These are phyloP conservation scores for Phytopythium aichiense DNA, from an alignment of 352 stramenopile species.

Conservation along the genomic window DNA sequence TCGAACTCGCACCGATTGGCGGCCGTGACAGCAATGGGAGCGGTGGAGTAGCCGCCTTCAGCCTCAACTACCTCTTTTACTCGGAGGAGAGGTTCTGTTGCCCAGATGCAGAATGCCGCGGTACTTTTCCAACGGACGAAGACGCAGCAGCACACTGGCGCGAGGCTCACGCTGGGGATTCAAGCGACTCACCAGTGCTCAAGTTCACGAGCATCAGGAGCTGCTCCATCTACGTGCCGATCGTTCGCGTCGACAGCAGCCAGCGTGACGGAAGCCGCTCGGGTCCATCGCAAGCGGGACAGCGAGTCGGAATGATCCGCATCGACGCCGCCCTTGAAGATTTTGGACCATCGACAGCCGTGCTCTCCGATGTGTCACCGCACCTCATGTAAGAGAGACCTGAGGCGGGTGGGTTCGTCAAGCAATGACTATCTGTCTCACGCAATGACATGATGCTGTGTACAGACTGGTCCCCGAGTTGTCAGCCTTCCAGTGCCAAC, in stretches of 20 bases:
- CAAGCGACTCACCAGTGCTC: not conserved
- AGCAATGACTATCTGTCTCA: not conserved
- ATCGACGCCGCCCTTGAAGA: constrained; percentile 14
- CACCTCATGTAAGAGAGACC: not conserved
- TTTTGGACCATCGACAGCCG: not conserved
- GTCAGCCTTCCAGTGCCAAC: no score
- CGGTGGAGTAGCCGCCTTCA: constrained; percentile 40
- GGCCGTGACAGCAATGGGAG: not conserved
- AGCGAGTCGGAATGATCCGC: constrained; percentile 8
- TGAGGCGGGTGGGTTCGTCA: not conserved
- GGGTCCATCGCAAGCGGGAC: not conserved
- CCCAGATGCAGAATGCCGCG: constrained; percentile 22
- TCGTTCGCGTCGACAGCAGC: constrained; percentile 16
- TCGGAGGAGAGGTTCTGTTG: constrained; percentile 51
- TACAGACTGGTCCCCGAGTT: not conserved
- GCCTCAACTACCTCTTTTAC: constrained; percentile 71
- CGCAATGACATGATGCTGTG: not conserved
- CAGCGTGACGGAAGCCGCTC: not conserved
- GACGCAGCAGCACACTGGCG: constrained; percentile 34
- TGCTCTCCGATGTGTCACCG: not conserved
- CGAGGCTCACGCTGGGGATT: constrained; percentile 19
- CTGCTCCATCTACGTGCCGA: constrained; percentile 58
- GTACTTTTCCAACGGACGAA: constrained; percentile 25
- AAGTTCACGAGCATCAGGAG: constrained; percentile 27
- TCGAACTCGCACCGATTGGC: constrained; percentile 23